Base-by-base conservation (phyloP, 495 filamentous ascomycete species). In the Penicillium crystallinum region DNA sequence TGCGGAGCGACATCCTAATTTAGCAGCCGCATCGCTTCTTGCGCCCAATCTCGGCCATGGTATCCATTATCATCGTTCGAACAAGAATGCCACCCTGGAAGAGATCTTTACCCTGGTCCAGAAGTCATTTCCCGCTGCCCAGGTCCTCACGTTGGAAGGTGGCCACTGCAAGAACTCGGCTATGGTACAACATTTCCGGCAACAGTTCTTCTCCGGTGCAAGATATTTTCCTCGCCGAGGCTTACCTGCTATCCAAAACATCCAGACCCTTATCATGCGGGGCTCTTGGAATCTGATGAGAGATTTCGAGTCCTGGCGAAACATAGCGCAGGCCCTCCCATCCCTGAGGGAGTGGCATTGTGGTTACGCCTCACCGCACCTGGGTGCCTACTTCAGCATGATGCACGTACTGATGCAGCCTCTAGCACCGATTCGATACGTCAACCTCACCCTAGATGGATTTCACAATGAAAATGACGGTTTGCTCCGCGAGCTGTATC, bases 241-340 rank as follows among this genome's bases (percentile, higher is more conserved):
- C 50, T 59, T 85, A 7, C 61, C 70, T 2, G 38, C 49, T n/a
- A 63, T 77, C 4, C 72, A 74, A 4, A 62, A 72, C 11, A 73
- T 84, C 22, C 72, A 75, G 45, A 86, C 83, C 0, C 76, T 89
- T 31, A 79, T 88, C 44, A 81, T 84, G 68, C 86, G 84, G 57
- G 85, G 85, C 5, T 80, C 87, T 47, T 89, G 86, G 86, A 89
- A 88, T 56, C 75, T 89, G 27, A 84, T 88, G 61, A 76, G 85
- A 41, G 71, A 80, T n/a, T 64, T 77, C 11, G 72, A 76, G n/a
- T 82, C 88, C 67, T 88, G 84, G 64, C 66, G 74, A 47, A 73
- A 69, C 51, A 76, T 89, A 39, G 67, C 74, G 14, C 67, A 67
- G 25, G 85, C 84, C 9, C 57, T 89, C 40, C 86, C 86, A 6